These are phyloP conservation scores for Pythium chondricola DNA, from an alignment of 352 stramenopile species.

Conservation along the genomic window DNA sequence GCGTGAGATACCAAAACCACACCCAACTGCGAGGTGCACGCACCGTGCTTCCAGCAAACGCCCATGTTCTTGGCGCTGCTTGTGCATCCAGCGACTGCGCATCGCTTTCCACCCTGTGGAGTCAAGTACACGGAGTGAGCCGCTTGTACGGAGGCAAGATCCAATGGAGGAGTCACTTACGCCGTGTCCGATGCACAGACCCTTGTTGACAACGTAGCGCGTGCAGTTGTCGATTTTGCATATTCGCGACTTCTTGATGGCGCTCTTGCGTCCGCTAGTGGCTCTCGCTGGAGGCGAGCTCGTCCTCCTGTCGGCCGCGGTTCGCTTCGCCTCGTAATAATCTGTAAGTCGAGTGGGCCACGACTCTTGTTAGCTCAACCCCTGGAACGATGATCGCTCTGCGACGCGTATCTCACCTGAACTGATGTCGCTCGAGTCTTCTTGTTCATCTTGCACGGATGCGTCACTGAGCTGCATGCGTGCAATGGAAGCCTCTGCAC, in stretches of 20 bases:
- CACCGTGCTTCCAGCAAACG: slow-evolving; percentile 74
- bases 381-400: background rate
- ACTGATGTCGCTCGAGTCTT: slow-evolving; percentile 27
- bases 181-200: slow-evolving; percentile 70
- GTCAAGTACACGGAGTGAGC: slow-evolving; percentile 12
- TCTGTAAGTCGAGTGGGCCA: background rate
- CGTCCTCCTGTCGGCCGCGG: slow-evolving; percentile 7
- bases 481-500: slow-evolving; percentile 3
- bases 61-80: slow-evolving; percentile 74
- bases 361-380: background rate
- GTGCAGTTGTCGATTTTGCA: slow-evolving; percentile 76
- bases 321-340: slow-evolving; percentile 1
- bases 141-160: background rate
- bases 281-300: slow-evolving; percentile 3
- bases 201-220: slow-evolving; percentile 68
- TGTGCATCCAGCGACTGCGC: slow-evolving; percentile 50
- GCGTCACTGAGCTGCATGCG: slow-evolving; percentile 9
- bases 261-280: slow-evolving; percentile 8
- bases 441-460: slow-evolving; percentile 9
- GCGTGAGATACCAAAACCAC: background rate
- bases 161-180: slow-evolving; percentile 17
- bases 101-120: slow-evolving; percentile 59
- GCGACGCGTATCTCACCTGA: slow-evolving; percentile 6
- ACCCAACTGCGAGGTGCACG: background rate
- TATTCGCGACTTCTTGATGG: slow-evolving; percentile 53